Conservation (phyloP, 2,329 filamentous ascomycete species). For the Xylariaceae sp. region DNA sequence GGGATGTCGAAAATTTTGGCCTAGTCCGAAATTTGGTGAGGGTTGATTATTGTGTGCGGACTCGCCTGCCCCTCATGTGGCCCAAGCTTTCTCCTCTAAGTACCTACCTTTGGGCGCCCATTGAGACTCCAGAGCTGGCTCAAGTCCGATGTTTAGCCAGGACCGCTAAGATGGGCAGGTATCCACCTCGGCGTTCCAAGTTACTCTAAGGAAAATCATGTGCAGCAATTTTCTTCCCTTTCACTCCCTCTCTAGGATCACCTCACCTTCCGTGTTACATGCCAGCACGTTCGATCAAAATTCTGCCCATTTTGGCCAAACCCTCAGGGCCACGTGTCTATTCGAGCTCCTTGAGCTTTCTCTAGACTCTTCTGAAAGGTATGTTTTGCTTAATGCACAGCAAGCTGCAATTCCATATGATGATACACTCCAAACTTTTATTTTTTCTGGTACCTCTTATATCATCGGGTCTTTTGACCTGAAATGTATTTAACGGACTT, state of each 20-base stretch:
- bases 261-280: no score
- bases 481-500: slow-evolving; percentile 84
- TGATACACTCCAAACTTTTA: slow-evolving; percentile 60
- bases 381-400: slow-evolving; percentile 24
- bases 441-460: slow-evolving; percentile 98
- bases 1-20: no score
- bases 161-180: no score
- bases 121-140: no score
- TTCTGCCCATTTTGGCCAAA: no score
- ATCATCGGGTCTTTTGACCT: slow-evolving; percentile 61
- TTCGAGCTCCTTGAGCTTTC: no score
- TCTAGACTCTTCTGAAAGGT: slow-evolving; percentile 26
- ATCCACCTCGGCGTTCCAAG: neutral
- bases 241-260: neutral
- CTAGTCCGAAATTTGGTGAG: no score
- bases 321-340: no score
- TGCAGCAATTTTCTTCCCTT: slow-evolving; percentile 12
- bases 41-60: slow-evolving; percentile 20
- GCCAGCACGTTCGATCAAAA: no score
- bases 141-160: neutral
- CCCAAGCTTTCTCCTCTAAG: no score
- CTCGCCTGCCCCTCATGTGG: slow-evolving; percentile 8
- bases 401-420: slow-evolving; percentile 47
- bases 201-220: slow-evolving; percentile 3
- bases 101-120: no score